Conservation (phyloP, 108 stramenopile genomes). For the Skeletonema tropicum region DNA sequence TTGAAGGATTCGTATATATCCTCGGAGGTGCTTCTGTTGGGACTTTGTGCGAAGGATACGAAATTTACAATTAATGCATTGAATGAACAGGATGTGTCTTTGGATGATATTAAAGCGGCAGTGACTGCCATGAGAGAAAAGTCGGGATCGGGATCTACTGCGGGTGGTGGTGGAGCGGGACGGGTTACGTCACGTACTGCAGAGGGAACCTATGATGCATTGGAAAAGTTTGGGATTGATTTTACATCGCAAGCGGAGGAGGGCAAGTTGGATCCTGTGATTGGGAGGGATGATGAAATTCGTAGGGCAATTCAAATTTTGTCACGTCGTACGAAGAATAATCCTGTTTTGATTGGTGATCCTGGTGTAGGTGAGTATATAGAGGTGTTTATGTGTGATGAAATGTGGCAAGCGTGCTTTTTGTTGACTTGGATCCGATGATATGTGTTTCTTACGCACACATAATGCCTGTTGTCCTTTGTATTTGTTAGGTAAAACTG, state of each 20-base stretch:
- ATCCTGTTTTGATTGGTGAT: slow-evolving; percentile 98
- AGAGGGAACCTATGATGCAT: slow-evolving; percentile 94
- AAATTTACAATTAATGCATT: slow-evolving; percentile 70
- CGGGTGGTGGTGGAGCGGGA: slow-evolving; percentile 52
- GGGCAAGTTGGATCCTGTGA: slow-evolving; percentile 95
- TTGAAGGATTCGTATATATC: slow-evolving; percentile 86
- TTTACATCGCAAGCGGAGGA: slow-evolving; percentile 87
- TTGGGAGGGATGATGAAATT: slow-evolving; percentile 98
- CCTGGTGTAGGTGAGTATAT: slow-evolving; percentile 92
- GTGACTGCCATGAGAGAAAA: slow-evolving; percentile 69
- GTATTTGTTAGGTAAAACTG: slow-evolving; percentile 92
- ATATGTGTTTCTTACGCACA: slow-evolving; percentile 5
- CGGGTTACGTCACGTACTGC: slow-evolving; percentile 63
- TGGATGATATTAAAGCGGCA: slow-evolving; percentile 52
- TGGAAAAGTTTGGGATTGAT: slow-evolving; percentile 95
- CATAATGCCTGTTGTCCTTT: not conserved
- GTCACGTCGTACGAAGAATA: slow-evolving; percentile 97
- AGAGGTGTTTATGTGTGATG: too few species aligned
- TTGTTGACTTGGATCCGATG: too few species aligned
- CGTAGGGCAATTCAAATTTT: slow-evolving; percentile 96
- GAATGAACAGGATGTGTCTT: slow-evolving; percentile 38
- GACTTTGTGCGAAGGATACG: slow-evolving; percentile 61
- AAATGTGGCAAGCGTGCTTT: not conserved
- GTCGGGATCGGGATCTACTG: slow-evolving; percentile 62
- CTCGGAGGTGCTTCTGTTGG: slow-evolving; percentile 67